phyloP scores from a whole-genome alignment of 305 asterid species.

The Solanum hybrid region DNA sequence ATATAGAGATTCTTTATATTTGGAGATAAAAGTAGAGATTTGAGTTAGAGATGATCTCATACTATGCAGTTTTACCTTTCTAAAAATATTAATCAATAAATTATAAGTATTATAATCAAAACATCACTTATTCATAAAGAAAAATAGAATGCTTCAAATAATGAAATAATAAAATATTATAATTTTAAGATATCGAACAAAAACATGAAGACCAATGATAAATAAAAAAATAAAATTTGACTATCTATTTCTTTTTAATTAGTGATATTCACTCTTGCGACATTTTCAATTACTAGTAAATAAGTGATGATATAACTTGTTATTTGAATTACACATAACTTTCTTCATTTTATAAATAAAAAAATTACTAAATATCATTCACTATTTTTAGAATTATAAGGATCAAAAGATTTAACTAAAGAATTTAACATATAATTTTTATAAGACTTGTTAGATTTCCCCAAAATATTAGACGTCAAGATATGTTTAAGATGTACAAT shows the following conservation, averaged over 20 bases:
- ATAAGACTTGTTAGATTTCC: background rate
- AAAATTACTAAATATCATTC: too few species aligned
- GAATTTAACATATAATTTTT: background rate
- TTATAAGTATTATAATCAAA: too few species aligned
- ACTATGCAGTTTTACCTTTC: background rate
- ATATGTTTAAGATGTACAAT: background rate
- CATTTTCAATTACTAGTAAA: background rate
- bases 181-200: background rate
- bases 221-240: too few species aligned
- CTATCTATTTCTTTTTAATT: too few species aligned
- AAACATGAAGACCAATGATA: too few species aligned
- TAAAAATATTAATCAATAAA: too few species aligned
- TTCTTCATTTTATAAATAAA: background rate
- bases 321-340: too few species aligned
- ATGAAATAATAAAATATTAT: too few species aligned
- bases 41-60: background rate
- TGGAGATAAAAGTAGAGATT: too few species aligned
- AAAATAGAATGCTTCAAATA: background rate
- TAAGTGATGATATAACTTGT: background rate
- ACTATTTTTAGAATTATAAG: too few species aligned
- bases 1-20: background rate
- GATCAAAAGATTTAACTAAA: too few species aligned
- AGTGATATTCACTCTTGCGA: background rate
- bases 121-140: background rate
- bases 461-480: background rate